Percentiles rank a stretch among this genome's conserved stretches.
Evolutionary conservation across 31 red algal genomes (phyloP).

Genomic region (Asparagopsis taxiformis): DNA sequence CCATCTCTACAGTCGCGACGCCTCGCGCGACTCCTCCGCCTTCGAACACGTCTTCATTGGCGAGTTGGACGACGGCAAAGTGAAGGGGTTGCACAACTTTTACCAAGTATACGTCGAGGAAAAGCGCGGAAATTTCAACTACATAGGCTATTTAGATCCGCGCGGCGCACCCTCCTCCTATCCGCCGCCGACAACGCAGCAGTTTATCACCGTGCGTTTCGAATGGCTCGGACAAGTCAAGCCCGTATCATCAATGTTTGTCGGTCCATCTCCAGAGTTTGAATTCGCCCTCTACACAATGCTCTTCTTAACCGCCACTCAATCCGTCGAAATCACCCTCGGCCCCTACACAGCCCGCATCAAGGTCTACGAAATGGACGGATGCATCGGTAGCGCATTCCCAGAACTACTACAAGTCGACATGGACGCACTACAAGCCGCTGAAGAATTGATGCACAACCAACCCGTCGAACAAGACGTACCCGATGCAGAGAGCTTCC

Average conservation of each 20-base stretch:
- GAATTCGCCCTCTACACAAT: constrained; percentile 72
- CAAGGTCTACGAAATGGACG: constrained; percentile 29
- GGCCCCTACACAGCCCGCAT: constrained; percentile 9
- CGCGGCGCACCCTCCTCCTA: constrained; percentile 13
- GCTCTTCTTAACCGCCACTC: constrained; percentile 17
- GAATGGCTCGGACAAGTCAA: constrained; percentile 53
- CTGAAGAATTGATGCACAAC: too few relatives aligned
- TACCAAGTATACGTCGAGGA: constrained; percentile 62
- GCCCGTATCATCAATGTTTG: constrained; percentile 40
- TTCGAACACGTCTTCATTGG: constrained; percentile 80
- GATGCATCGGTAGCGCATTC: constrained; percentile 20
- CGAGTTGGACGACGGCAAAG: constrained; percentile 51
- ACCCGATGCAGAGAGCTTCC: too few relatives aligned
- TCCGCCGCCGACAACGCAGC: constrained; percentile 15
- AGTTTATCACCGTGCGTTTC: constrained; percentile 55
- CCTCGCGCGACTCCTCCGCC: constrained; percentile 30
- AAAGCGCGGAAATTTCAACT: constrained; percentile 47
- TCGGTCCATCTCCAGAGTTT: constrained; percentile 62
- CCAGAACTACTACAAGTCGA: constrained; percentile 17
- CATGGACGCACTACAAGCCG: not conserved
- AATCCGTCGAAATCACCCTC: not conserved
- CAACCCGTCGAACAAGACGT: too few relatives aligned
- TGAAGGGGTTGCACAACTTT: constrained; percentile 75
- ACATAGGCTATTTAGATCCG: constrained; percentile 47
- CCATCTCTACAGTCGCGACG: constrained; percentile 32